These are phyloP conservation scores for Coniosporium apollinis DNA, from an alignment of 495 filamentous ascomycete genomes.

Conservation along the genomic window DNA sequence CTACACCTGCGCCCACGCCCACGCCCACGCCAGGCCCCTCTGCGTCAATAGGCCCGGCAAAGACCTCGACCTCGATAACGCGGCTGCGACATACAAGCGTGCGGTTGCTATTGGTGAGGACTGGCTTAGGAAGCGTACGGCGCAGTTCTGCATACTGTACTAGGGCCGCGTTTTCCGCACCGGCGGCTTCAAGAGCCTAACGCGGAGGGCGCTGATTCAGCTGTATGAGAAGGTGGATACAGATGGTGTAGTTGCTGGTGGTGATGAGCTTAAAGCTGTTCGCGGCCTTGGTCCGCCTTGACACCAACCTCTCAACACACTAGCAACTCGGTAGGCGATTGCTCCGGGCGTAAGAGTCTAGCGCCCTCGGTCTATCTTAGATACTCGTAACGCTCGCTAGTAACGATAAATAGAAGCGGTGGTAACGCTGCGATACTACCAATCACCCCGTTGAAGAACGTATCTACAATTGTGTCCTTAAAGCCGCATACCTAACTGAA, in stretches of 20 bases:
- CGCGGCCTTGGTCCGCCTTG: conserved; percentile 52
- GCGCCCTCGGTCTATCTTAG: too few relatives aligned
- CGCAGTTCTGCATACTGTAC: conserved; percentile 72
- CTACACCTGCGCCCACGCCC: too few relatives aligned
- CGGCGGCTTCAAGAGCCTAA: conserved; percentile 63
- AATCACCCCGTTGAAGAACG: too few relatives aligned
- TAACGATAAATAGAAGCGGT: too few relatives aligned
- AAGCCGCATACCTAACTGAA: too few relatives aligned
- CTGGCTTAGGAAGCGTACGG: conserved; percentile 76
- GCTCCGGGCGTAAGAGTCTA: too few relatives aligned
- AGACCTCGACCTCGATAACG: conserved; percentile 85
- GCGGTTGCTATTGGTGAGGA: conserved; percentile 79
- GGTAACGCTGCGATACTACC: too few relatives aligned
- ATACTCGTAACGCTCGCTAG: too few relatives aligned
- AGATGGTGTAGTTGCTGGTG: conserved; percentile 72
- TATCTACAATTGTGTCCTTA: too few relatives aligned
- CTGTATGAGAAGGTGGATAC: conserved; percentile 85
- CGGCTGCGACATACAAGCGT: conserved; percentile 90
- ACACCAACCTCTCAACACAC: too few relatives aligned
- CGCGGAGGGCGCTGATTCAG: conserved; percentile 61
- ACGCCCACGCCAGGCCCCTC: too few relatives aligned
- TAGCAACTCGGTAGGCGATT: too few relatives aligned
- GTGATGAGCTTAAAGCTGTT: conserved; percentile 67
- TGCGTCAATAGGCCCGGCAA: conserved; percentile 74
- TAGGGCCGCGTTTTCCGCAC: conserved; percentile 93